Evolutionary conservation across 768 basidiomycete species (phyloP), one percentile per base, ranked within the genome.

Genomic region (Psilocybe subaeruginosa): DNA sequence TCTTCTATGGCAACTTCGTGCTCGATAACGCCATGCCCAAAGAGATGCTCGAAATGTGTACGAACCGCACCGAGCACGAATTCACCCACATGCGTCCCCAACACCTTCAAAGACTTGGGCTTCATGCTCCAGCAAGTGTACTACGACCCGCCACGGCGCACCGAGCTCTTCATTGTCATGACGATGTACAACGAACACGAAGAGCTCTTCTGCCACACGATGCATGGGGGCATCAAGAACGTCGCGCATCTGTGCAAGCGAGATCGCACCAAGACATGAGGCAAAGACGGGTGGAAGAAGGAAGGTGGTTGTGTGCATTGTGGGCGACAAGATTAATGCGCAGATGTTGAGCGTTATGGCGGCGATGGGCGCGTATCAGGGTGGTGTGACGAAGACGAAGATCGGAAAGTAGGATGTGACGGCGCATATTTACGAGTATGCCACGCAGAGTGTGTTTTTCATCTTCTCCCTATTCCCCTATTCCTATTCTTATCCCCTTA

Each of bases 151-250:
- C 91, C 93, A 0, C 81, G 96, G 17, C 82, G 91, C 35, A 97
- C 96, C 35, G 97, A 99, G 74, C 78, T 98, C 14, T 97, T 97
- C 77, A 96, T 98, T 66, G 96, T 97, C 46, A 91, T 98, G 86
- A 98, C 96, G 11, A 97, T 98, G 95, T 97, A 97, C 73, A 97
- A 97, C 69, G 95, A 95, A 69, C 87, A 93, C 67, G 95, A 97
- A 72, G 85, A 89, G 68, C 80, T 99, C 5, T 98, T 97, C 76
- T 89, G 89, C 67, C 77, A 95, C 45, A 93, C 95, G 0, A 95
- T 98, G 92, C 92, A 97, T 69, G 96, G 96, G 54, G 92, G 93
- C 5, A 93, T 97, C 74, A 94, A 92, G 82, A 98, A 98, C 67
- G 82, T 98, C 47, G 89, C 88, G 3, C 93, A 97, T 74, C 73